A percentile compares a stretch with the other conserved stretches of the same genome.
Conservation (phyloP, 169 alveolate genomes). For the Plasmodium cynomolgi region DNA sequence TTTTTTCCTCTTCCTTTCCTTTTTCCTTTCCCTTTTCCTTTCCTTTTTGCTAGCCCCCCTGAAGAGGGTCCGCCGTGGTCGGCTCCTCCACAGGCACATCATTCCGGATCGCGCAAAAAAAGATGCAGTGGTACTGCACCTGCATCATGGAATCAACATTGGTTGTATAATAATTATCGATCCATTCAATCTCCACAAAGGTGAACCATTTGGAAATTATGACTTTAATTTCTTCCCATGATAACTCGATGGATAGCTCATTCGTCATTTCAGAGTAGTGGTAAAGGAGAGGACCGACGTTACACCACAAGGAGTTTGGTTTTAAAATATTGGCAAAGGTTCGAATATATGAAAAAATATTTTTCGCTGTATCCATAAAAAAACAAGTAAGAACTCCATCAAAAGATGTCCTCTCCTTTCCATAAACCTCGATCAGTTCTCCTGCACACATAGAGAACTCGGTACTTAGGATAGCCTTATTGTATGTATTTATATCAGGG, state of each 20-base stretch:
- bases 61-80: not conserved
- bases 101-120: constrained; percentile 90
- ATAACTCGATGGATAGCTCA: constrained; percentile 92
- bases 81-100: constrained; percentile 53
- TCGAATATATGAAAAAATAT: constrained; percentile 95
- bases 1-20: too few species aligned
- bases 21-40: too few species aligned
- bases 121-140: constrained; percentile 91
- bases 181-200: constrained; percentile 86
- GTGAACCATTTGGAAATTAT: constrained; percentile 88
- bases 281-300: constrained; percentile 97
- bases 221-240: constrained; percentile 93
- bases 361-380: constrained; percentile 98
- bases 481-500: constrained; percentile 95
- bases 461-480: constrained; percentile 56
- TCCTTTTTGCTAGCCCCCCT: not conserved
- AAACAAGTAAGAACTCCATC: constrained; percentile 96
- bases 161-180: constrained; percentile 91
- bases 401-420: constrained; percentile 85
- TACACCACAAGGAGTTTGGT: constrained; percentile 96
- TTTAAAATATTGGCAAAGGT: constrained; percentile 92
- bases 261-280: constrained; percentile 95
- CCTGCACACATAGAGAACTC: constrained; percentile 98
- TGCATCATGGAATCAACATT: constrained; percentile 91
- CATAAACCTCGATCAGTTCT: constrained; percentile 94